Conservation (phyloP, 768 basidiomycete genomes). For the Lactarius hengduanensis region DNA sequence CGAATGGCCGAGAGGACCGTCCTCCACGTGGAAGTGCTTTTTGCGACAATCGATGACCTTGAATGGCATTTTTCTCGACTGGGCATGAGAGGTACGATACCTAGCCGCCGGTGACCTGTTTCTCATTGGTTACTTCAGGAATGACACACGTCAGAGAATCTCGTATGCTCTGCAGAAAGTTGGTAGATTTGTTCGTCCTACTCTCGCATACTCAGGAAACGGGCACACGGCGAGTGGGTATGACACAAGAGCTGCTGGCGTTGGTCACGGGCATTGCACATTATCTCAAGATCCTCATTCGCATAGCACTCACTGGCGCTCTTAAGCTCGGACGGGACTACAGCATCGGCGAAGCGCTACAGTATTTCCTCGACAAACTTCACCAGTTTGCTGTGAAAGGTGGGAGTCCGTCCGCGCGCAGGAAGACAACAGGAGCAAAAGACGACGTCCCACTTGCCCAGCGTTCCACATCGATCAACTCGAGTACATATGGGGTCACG, state of each 20-base stretch:
- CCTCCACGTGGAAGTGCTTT: constrained; percentile 95
- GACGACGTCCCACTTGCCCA: constrained; percentile 50
- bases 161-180: constrained; percentile 97
- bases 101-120: background rate
- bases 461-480: constrained; percentile 47
- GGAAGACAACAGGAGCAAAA: constrained; percentile 70
- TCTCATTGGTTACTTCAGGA: constrained; percentile 45
- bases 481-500: constrained; percentile 81
- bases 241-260: constrained; percentile 95
- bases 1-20: constrained; percentile 99
- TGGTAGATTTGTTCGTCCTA: constrained; percentile 96
- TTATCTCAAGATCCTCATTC: constrained; percentile 98
- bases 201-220: constrained; percentile 94
- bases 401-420: constrained; percentile 71
- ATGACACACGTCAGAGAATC: constrained; percentile 99
- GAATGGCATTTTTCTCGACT: constrained; percentile 81
- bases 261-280: constrained; percentile 97
- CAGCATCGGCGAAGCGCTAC: constrained; percentile 76
- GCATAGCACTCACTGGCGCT: constrained; percentile 93
- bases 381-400: constrained; percentile 86
- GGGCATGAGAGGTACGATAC: constrained; percentile 74
- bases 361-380: constrained; percentile 87
- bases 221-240: constrained; percentile 84
- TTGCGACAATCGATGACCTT: constrained; percentile 95
- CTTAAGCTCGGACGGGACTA: constrained; percentile 93